Evolutionary conservation across 805 yeast species (phyloP).

Genomic region (Wickerhamomyces xylosicus): DNA sequence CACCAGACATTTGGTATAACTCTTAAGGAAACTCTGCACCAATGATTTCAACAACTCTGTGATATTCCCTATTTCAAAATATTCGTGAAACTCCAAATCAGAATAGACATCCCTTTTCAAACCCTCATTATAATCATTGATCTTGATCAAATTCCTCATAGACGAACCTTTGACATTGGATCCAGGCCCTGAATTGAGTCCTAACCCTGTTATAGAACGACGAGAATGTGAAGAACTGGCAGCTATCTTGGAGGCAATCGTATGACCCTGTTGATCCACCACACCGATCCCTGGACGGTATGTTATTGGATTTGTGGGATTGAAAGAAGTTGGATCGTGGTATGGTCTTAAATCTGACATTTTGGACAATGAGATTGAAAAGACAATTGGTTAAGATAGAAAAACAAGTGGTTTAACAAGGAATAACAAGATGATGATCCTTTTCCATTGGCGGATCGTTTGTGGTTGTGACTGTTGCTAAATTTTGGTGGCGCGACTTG

Average conservation of each 20-base stretch:
- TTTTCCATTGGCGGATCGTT: no score
- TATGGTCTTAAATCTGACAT: constrained; percentile 44
- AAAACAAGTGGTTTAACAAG: no score
- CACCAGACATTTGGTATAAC: constrained; percentile 57
- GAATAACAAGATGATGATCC: no score
- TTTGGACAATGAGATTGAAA: no score
- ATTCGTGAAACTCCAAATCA: constrained; percentile 58
- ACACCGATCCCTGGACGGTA: constrained; percentile 56
- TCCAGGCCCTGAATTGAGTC: constrained; percentile 3
- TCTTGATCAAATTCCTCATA: constrained; percentile 14
- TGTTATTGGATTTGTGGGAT: constrained; percentile 52
- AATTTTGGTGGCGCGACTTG: no score
- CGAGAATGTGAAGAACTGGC: constrained; percentile 13
- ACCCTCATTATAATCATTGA: constrained; percentile 14
- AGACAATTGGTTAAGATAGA: no score
- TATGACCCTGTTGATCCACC: constrained; percentile 32
- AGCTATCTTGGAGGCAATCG: constrained; percentile 30
- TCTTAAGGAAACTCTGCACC: constrained; percentile 49
- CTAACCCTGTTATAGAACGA: constrained; percentile 6
- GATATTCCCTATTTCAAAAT: constrained; percentile 49
- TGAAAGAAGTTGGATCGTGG: constrained; percentile 56
- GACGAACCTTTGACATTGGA: constrained; percentile 5
- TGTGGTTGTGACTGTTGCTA: no score
- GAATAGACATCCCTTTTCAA: constrained; percentile 19
- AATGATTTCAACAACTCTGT: constrained; percentile 47